These are phyloP conservation scores for Fraxinus velutina DNA, from an alignment of 305 asterid species.

Conservation along the genomic window DNA sequence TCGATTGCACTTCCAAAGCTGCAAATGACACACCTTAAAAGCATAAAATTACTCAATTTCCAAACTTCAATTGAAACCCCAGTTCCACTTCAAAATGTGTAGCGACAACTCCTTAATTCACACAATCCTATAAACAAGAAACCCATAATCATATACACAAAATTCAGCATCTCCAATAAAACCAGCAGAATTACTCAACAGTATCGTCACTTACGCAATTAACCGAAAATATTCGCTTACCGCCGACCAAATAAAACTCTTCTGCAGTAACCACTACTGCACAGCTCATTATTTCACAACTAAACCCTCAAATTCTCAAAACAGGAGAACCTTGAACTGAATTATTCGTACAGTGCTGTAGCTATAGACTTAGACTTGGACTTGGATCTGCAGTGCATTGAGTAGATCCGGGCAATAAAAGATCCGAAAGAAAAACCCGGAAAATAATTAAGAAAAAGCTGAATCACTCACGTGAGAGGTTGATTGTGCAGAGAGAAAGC, in stretches of 20 bases:
- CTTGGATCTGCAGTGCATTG: constrained; percentile 36
- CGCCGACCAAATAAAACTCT: not conserved
- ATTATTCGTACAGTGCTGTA: constrained; percentile 13
- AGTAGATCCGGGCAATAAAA: constrained; percentile 20
- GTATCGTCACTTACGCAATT: constrained; percentile 21
- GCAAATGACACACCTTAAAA: constrained; percentile 16
- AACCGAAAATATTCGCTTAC: not conserved
- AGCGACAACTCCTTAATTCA: constrained; percentile 23
- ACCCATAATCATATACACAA: not conserved
- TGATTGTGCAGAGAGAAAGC: constrained; percentile 64
- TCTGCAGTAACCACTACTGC: constrained; percentile 15
- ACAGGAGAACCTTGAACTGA: not conserved
- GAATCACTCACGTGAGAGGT: constrained; percentile 61
- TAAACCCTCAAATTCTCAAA: constrained; percentile 26
- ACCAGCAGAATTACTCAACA: constrained; percentile 24
- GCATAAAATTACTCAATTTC: constrained; percentile 8
- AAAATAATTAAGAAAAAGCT: constrained; percentile 25
- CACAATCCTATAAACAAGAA: constrained; percentile 18
- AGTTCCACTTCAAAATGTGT: constrained; percentile 22
- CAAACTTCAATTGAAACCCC: constrained; percentile 24
- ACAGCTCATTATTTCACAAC: constrained; percentile 17
- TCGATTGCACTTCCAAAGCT: constrained; percentile 12
- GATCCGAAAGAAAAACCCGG: constrained; percentile 28
- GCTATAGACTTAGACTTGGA: constrained; percentile 41
- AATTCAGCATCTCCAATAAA: constrained; percentile 32